A percentile compares a stretch with the other conserved stretches of the same genome.
Evolutionary conservation across 1,284 basidiomycete genomes (phyloP).

Genomic region (Malassezia japonica): DNA sequence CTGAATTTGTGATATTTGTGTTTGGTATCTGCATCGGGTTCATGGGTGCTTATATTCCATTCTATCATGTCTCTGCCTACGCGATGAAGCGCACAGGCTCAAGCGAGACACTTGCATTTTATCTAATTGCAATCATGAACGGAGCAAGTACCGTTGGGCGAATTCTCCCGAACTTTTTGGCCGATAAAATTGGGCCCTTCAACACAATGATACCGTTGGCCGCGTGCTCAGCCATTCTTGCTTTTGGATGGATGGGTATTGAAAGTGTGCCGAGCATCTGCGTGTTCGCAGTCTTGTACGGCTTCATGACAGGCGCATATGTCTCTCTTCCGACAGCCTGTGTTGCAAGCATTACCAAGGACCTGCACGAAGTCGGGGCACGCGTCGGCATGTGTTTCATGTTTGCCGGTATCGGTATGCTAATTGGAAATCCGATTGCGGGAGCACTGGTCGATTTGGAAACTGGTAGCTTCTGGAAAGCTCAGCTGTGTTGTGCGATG

Average conservation of each 20-base stretch:
- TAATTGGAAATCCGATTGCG: slow-evolving; percentile 20
- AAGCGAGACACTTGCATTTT: slow-evolving; percentile 8
- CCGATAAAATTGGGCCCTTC: slow-evolving; percentile 44
- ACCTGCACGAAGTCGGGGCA: background rate
- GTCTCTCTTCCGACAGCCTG: slow-evolving; percentile 22
- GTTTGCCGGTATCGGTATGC: slow-evolving; percentile 11
- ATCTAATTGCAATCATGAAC: slow-evolving; percentile 32
- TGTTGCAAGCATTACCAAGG: background rate
- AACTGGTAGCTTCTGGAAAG: slow-evolving; percentile 1
- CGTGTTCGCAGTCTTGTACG: slow-evolving; percentile 26
- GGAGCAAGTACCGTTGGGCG: slow-evolving; percentile 39
- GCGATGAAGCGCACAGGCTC: background rate
- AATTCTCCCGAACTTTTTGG: slow-evolving; percentile 42
- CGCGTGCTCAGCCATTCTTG: slow-evolving; percentile 27
- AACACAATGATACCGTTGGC: slow-evolving; percentile 47
- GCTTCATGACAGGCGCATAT: slow-evolving; percentile 28
- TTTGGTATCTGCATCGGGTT: background rate
- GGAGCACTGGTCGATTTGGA: slow-evolving; percentile 13
- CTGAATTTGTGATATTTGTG: background rate
- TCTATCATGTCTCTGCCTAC: slow-evolving; percentile 14
- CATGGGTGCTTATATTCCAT: slow-evolving; percentile 17
- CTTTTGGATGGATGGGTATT: slow-evolving; percentile 21
- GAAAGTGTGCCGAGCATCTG: slow-evolving; percentile 9
- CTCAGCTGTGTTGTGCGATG: slow-evolving; percentile 13
- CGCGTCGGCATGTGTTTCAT: slow-evolving; percentile 7